A percentile compares a stretch with the other conserved stretches of the same genome.
phyloP scores from a whole-genome alignment of 257 asterid genomes.

The Asclepias syriaca region DNA sequence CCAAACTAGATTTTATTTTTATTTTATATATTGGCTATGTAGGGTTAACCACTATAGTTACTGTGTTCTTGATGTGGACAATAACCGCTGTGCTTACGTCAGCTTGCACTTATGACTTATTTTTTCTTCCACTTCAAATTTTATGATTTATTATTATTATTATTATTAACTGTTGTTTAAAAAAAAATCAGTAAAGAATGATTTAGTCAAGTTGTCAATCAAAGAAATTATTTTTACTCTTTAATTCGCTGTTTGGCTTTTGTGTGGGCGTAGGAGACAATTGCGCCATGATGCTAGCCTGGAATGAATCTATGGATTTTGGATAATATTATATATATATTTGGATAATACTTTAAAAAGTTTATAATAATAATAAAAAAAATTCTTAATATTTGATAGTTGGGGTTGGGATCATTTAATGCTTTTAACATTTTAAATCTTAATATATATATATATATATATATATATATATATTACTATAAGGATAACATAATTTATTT shows the following conservation, averaged over 20 bases:
- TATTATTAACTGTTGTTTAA: too few relatives aligned
- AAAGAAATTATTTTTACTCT: not conserved
- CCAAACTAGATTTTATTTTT: not conserved
- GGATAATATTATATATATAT: not conserved
- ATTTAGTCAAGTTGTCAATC: not conserved
- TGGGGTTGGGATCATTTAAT: slow-evolving; percentile 5
- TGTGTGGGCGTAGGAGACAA: slow-evolving; percentile 10
- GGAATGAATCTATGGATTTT: not conserved
- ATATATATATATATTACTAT: too few relatives aligned
- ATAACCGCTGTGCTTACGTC: not conserved
- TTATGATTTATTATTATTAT: too few relatives aligned
- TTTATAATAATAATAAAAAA: not conserved
- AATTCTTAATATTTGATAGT: slow-evolving; percentile 3
- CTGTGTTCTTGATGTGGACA: not conserved
- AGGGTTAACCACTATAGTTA: not conserved
- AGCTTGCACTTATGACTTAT: not conserved
- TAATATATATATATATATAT: too few relatives aligned
- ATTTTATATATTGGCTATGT: not conserved
- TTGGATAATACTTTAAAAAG: not conserved
- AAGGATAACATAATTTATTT: too few relatives aligned
- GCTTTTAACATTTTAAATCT: too few relatives aligned
- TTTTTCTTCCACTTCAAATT: too few relatives aligned
- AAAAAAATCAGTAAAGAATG: too few relatives aligned
- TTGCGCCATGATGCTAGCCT: slow-evolving; percentile 15
- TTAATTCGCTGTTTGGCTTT: not conserved